Conservation (phyloP, 371 early-diverging fungal species). For the Apophysomyces elegans region DNA sequence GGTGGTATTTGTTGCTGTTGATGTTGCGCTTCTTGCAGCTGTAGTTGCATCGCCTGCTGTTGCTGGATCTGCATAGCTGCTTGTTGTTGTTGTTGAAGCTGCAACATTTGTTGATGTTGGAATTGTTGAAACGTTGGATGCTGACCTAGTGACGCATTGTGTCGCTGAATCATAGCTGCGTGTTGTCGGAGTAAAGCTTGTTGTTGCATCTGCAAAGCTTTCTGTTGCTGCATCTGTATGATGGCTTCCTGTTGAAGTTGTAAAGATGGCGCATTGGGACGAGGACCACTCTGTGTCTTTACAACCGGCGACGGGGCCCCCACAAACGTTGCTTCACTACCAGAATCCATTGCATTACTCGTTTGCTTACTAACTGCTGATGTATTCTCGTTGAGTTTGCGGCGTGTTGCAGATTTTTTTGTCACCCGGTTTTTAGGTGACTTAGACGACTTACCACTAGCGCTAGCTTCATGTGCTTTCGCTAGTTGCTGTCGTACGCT, state of each 20-base stretch:
- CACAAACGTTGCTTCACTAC: slow-evolving; percentile 14
- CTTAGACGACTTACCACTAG: slow-evolving; percentile 14
- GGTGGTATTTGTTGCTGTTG: slow-evolving; percentile 8
- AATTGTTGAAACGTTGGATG: slow-evolving; percentile 1
- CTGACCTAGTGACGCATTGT: background rate
- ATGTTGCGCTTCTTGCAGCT: slow-evolving; percentile 11
- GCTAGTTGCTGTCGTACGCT: slow-evolving; percentile 22
- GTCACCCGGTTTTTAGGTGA: background rate
- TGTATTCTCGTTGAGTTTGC: slow-evolving; percentile 22
- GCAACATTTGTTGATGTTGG: slow-evolving; percentile 6
- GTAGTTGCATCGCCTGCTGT: slow-evolving; percentile 12
- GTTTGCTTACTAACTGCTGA: slow-evolving; percentile 1
- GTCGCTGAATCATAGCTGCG: slow-evolving; percentile 8
- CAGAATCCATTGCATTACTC: slow-evolving; percentile 12
- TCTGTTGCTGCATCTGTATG: slow-evolving; percentile 25
- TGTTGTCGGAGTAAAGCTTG: slow-evolving; percentile 4
- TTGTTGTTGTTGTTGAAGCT: slow-evolving; percentile 8
- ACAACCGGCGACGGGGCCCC: slow-evolving; percentile 19
- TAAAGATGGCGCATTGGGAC: slow-evolving; percentile 10
- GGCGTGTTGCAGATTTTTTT: background rate
- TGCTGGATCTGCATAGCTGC: slow-evolving; percentile 12
- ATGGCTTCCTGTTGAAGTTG: slow-evolving; percentile 10
- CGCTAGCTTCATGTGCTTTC: slow-evolving; percentile 16
- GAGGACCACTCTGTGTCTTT: slow-evolving; percentile 15
- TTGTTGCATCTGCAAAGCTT: slow-evolving; percentile 17